Evolutionary conservation across 2,329 filamentous ascomycete species (phyloP), one percentile per base, ranked within the genome.

Genomic region (Phyllosticta citribraziliensis): DNA sequence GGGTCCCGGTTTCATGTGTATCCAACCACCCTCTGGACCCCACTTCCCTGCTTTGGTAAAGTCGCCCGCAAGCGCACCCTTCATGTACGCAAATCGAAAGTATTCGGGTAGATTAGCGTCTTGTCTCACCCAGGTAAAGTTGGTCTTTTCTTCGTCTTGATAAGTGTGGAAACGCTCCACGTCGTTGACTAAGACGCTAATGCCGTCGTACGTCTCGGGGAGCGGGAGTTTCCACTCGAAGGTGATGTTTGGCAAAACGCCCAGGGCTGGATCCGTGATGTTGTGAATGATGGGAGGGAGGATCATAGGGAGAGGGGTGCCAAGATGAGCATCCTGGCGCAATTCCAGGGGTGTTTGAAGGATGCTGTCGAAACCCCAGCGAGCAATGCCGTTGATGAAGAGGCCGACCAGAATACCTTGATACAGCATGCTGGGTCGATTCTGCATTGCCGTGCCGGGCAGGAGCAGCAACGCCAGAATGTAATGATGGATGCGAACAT

Each of bases 401-500:
- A 97, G 81, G 0, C 94, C 94, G 8, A 97, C 78, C 0, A 99
- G 79, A 1, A 99, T 78, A 11, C 94, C 94, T 73, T 97, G 93
- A 69, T 94, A 97, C 2, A 96, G 73, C 9, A 97, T 79, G 0
- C 87, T 87, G 0, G 90, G 88, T 0, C 94, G 84, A 5, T 89
- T 97, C 66, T 96, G 92, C 73, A 97, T 85, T 58, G 85, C 86
- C 0, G 94, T 97, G 0, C 92, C 94, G 0, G 92, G 91, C 5
- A 97, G 82, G 0, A 99, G 82, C 0, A 97, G 79, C 14, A 99
- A 82, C 1, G 87, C 91, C 4, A 97, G 80, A 65, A 97, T 89
- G 71, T 97, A 99, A 73, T 99, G 94, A 71, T 99, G 94, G 61
- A 99, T 91, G 35, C 94, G 86, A 56, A 99, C 80, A 64, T 86